A percentile compares a stretch with the other conserved stretches of the same genome.
Conservation (phyloP, 208 protist genomes). For the Trypanosomatidae sp. region DNA sequence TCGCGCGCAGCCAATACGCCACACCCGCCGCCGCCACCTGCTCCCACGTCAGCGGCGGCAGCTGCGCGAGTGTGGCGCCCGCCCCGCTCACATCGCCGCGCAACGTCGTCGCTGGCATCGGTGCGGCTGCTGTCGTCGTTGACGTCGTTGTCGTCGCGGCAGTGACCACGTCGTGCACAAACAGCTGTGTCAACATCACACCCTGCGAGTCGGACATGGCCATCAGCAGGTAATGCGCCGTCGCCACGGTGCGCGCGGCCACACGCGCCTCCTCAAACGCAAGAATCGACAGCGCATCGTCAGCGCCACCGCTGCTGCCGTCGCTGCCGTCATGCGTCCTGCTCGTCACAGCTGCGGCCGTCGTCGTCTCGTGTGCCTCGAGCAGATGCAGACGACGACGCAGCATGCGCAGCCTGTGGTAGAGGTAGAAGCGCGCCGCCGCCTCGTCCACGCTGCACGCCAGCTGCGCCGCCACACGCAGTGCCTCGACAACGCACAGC, state of each 20-base stretch:
- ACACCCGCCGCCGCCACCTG: slow-evolving; percentile 44
- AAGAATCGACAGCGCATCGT: slow-evolving; percentile 17
- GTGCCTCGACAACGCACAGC: slow-evolving; percentile 57
- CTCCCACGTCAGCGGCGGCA: slow-evolving; percentile 36
- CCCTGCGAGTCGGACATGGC: slow-evolving; percentile 56
- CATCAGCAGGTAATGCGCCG: slow-evolving; percentile 35
- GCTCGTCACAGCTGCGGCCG: no score
- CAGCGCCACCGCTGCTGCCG: slow-evolving; percentile 8
- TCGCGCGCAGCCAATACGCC: slow-evolving; percentile 52
- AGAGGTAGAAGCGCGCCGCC: slow-evolving; percentile 60
- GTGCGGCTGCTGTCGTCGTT: no score
- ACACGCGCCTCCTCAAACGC: slow-evolving; percentile 30
- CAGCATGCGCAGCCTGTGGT: slow-evolving; percentile 35
- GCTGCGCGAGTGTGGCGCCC: no score
- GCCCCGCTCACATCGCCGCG: no score
- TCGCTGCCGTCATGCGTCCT: no score
- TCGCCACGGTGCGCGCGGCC: slow-evolving; percentile 18
- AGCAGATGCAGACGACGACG: slow-evolving; percentile 33
- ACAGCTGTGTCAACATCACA: slow-evolving; percentile 22
- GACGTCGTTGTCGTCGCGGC: no score
- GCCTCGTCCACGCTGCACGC: slow-evolving; percentile 54
- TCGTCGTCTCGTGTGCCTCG: background rate
- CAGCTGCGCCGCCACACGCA: slow-evolving; percentile 21
- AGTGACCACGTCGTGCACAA: no score
- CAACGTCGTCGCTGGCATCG: no score